A percentile compares a stretch with the other conserved stretches of the same genome.
These are phyloP conservation scores for Tulasnella sp. DNA, from an alignment of 768 basidiomycete species.

Conservation along the genomic window DNA sequence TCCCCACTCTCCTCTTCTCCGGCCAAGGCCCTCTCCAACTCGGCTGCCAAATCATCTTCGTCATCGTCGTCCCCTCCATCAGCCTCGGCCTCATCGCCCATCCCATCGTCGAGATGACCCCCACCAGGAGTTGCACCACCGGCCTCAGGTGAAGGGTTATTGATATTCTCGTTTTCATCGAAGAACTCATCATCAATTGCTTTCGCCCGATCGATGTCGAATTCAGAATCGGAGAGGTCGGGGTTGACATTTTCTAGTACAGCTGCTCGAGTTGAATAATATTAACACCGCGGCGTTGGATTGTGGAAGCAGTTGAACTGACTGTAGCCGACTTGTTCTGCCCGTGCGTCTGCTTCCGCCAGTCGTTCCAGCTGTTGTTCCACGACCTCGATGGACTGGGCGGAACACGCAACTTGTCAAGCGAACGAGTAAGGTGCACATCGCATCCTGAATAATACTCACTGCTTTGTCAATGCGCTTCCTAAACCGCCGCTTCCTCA, in stretches of 20 bases:
- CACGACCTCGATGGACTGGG: slow-evolving; percentile 84
- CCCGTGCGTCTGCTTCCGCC: slow-evolving; percentile 66
- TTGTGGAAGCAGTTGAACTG: slow-evolving; percentile 19
- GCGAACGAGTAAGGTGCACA: neutral
- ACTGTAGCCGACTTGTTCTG: slow-evolving; percentile 72
- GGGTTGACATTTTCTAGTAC: slow-evolving; percentile 86
- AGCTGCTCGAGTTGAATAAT: slow-evolving; percentile 35
- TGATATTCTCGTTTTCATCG: slow-evolving; percentile 44
- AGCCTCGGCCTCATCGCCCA: slow-evolving; percentile 46
- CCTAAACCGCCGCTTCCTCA: slow-evolving; percentile 83
- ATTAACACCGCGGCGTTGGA: neutral
- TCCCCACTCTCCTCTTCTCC: slow-evolving; percentile 38
- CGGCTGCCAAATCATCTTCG: slow-evolving; percentile 80
- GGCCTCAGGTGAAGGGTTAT: slow-evolving; percentile 24
- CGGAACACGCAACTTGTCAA: neutral
- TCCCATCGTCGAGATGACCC: slow-evolving; percentile 33
- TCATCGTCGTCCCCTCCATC: slow-evolving; percentile 59
- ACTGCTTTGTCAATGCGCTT: slow-evolving; percentile 79
- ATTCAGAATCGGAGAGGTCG: slow-evolving; percentile 82
- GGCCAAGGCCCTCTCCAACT: slow-evolving; percentile 75
- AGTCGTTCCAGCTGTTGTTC: slow-evolving; percentile 87
- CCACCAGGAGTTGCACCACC: slow-evolving; percentile 53
- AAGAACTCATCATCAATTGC: slow-evolving; percentile 41
- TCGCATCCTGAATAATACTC: slow-evolving; percentile 23
- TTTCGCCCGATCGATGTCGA: slow-evolving; percentile 51